Evolutionary conservation across 805 yeast species (phyloP).

Genomic region (Schwanniomyces occidentalis): DNA sequence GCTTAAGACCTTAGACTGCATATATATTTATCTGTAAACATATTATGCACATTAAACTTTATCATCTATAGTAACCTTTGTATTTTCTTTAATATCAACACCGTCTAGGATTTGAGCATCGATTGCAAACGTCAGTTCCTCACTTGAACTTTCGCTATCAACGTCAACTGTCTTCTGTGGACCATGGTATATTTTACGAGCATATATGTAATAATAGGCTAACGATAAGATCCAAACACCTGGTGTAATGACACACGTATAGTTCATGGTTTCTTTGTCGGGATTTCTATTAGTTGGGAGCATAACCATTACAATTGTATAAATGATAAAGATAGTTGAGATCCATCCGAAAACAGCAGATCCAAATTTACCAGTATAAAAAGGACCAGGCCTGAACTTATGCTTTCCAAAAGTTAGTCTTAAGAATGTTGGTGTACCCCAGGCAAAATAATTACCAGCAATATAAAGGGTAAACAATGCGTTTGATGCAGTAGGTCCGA

Average conservation of each 20-base stretch:
- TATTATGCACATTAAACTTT: too few relatives aligned
- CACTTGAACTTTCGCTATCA: too few relatives aligned
- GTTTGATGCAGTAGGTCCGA: conserved; percentile 42
- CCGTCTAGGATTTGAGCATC: too few relatives aligned
- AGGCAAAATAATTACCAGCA: conserved; percentile 39
- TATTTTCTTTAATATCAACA: too few relatives aligned
- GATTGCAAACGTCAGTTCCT: too few relatives aligned
- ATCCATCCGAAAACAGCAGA: conserved; percentile 47
- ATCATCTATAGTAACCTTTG: too few relatives aligned
- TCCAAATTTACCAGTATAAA: conserved; percentile 52
- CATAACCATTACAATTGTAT: conserved; percentile 33
- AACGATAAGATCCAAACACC: conserved; percentile 30
- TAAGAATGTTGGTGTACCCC: conserved; percentile 57
- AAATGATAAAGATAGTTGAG: conserved; percentile 32
- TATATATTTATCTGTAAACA: too few relatives aligned
- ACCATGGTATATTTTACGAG: conserved; percentile 29
- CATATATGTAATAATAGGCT: conserved; percentile 25
- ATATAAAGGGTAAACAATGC: conserved; percentile 45
- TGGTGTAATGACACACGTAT: conserved; percentile 32
- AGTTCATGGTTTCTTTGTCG: conserved; percentile 36
- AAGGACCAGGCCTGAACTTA: conserved; percentile 62
- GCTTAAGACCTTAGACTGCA: too few relatives aligned
- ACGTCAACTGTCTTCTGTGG: conserved; percentile 28
- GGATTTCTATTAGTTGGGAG: conserved; percentile 51
- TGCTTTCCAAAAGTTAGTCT: conserved; percentile 47